These are phyloP conservation scores for Didymella glomerata DNA, from an alignment of 2,329 filamentous ascomycete genomes.

Conservation along the genomic window DNA sequence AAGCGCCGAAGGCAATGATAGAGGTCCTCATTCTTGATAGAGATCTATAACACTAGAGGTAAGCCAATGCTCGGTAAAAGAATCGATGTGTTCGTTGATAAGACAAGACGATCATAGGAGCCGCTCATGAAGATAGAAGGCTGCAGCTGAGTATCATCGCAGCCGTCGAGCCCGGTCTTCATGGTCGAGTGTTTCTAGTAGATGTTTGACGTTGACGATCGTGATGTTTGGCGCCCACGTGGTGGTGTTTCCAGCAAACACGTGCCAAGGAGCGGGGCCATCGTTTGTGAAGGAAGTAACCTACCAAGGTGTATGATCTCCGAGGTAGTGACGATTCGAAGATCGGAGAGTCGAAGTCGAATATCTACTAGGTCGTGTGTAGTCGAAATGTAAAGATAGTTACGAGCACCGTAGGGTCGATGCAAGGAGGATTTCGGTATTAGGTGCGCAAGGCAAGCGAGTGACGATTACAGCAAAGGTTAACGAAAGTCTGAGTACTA, in stretches of 20 bases:
- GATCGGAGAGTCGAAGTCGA: not conserved
- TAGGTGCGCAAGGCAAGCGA: conserved; percentile 24
- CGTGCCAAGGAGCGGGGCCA: not conserved
- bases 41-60: conserved; percentile 23
- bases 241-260: conserved; percentile 10
- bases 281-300: conserved; percentile 6
- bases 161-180: not conserved
- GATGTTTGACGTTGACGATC: conserved; percentile 2
- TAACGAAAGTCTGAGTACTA: conserved; percentile 29
- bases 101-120: conserved; percentile 3
- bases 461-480: conserved; percentile 20
- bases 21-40: conserved; percentile 41
- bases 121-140: not conserved
- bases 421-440: conserved; percentile 20
- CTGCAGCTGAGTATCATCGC: not conserved
- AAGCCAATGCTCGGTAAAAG: conserved; percentile 23
- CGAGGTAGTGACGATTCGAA: conserved; percentile 7
- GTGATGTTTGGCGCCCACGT: conserved; percentile 8
- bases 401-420: conserved; percentile 17
- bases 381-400: conserved; percentile 16
- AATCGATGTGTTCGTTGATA: conserved; percentile 1
- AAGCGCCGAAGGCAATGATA: conserved; percentile 40
- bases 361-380: conserved; percentile 11
- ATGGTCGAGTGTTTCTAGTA: not conserved
- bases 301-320: conserved; percentile 14